Evolutionary conservation across 148 eudicot genomes (phyloP).

Genomic region (Spergularia marina): DNA sequence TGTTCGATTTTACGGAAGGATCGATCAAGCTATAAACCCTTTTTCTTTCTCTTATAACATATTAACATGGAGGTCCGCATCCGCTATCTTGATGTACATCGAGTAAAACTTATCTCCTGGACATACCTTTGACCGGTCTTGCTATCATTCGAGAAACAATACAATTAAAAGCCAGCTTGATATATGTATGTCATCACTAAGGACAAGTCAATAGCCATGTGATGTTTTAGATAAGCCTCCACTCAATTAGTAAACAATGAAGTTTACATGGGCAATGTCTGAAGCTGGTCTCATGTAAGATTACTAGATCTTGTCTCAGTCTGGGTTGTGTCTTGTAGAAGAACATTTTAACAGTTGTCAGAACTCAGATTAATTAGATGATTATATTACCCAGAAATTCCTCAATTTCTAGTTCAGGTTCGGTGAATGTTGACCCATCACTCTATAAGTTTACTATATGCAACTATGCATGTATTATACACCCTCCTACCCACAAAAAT

Average conservation of each 20-base stretch:
- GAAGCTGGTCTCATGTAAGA: constrained; percentile 23
- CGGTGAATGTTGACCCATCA: neutral
- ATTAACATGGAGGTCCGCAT: too few species aligned
- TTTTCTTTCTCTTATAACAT: too few species aligned
- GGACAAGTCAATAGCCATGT: neutral
- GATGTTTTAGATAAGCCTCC: neutral
- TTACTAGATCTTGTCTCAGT: constrained; percentile 14
- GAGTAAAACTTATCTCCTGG: too few species aligned
- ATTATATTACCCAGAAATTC: neutral
- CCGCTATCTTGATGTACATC: too few species aligned
- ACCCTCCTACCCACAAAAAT: too few species aligned
- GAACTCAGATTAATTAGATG: neutral
- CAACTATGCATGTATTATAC: too few species aligned
- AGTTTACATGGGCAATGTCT: constrained; percentile 15
- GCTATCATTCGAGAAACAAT: too few species aligned
- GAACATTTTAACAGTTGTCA: constrained; percentile 1
- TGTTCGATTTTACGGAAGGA: neutral
- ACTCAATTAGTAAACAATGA: constrained; percentile 5
- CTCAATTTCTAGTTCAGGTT: neutral
- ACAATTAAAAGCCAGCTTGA: constrained; percentile 1
- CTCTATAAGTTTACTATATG: neutral
- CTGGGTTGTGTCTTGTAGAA: neutral
- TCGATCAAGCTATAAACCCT: too few species aligned
- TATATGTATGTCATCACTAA: neutral
- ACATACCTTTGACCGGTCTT: too few species aligned